Percentiles rank a stretch among this genome's conserved stretches.
Evolutionary conservation across 202 grass and related monocot species (phyloP).

Genomic region (Zoysia matrella): DNA sequence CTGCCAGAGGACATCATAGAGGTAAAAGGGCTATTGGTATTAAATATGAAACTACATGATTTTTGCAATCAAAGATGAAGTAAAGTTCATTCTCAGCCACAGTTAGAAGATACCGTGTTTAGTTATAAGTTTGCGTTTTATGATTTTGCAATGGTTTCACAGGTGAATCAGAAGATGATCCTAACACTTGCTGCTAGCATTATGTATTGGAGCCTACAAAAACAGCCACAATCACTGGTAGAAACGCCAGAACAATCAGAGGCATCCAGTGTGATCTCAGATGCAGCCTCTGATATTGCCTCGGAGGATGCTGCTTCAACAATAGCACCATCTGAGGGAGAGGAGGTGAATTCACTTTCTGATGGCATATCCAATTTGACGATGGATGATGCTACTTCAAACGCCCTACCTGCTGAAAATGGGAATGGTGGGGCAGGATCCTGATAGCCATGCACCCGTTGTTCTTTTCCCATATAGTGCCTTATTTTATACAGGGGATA

Average conservation of each 20-base stretch:
- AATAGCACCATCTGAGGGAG: slow-evolving; percentile 59
- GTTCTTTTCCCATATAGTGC: neutral
- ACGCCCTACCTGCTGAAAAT: slow-evolving; percentile 51
- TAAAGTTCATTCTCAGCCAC: neutral
- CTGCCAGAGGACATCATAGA: slow-evolving; percentile 96
- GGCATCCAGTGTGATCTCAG: slow-evolving; percentile 53
- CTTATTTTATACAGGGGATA: slow-evolving; percentile 43
- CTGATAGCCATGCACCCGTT: slow-evolving; percentile 20
- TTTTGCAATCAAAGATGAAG: slow-evolving; percentile 7
- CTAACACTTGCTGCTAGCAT: slow-evolving; percentile 91
- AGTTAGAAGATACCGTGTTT: neutral
- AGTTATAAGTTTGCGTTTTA: slow-evolving; percentile 19
- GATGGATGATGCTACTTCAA: slow-evolving; percentile 65
- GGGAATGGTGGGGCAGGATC: slow-evolving; percentile 49
- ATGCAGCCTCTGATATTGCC: slow-evolving; percentile 56
- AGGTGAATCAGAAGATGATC: slow-evolving; percentile 99
- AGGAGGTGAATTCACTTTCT: slow-evolving; percentile 69
- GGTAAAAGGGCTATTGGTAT: slow-evolving; percentile 54
- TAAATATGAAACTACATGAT: neutral
- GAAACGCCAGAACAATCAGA: slow-evolving; percentile 54
- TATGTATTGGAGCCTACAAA: slow-evolving; percentile 94
- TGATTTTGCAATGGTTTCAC: slow-evolving; percentile 36
- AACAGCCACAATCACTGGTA: slow-evolving; percentile 54
- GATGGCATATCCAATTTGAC: slow-evolving; percentile 60
- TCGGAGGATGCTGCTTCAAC: slow-evolving; percentile 60